Conservation (phyloP, 1,284 basidiomycete species). For the Irpex sp. region DNA sequence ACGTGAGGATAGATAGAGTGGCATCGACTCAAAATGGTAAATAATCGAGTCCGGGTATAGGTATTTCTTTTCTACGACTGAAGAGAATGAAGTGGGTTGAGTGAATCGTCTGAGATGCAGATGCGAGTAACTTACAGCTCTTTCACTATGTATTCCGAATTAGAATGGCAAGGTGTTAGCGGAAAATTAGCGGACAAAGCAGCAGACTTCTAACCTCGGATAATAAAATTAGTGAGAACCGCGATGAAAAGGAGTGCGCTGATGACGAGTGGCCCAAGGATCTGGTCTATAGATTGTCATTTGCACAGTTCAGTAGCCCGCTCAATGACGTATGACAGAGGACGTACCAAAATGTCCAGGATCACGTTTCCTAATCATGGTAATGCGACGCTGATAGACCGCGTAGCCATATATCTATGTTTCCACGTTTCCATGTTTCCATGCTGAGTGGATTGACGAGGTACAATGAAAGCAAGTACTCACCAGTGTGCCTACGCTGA, state of each 20-base stretch:
- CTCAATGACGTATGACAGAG: neutral
- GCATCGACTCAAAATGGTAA: too few species aligned
- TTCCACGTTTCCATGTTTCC: neutral
- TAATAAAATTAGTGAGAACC: slow-evolving; percentile 82
- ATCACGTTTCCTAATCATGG: slow-evolving; percentile 87
- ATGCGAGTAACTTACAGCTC: slow-evolving; percentile 32
- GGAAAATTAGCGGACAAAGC: neutral
- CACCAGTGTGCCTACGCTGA: slow-evolving; percentile 69
- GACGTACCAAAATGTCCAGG: slow-evolving; percentile 86
- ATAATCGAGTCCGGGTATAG: slow-evolving; percentile 26
- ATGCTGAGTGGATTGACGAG: slow-evolving; percentile 3
- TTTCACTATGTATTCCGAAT: slow-evolving; percentile 33
- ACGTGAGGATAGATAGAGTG: too few species aligned
- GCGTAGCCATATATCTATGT: slow-evolving; percentile 79
- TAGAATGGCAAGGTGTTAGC: too few species aligned
- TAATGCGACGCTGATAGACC: slow-evolving; percentile 87
- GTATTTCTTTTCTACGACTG: slow-evolving; percentile 31
- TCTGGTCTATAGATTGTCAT: slow-evolving; percentile 52
- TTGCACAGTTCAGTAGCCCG: slow-evolving; percentile 3
- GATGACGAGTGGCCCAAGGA: slow-evolving; percentile 78
- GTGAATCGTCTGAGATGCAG: neutral
- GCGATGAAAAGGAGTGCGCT: slow-evolving; percentile 81
- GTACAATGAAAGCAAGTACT: slow-evolving; percentile 11
- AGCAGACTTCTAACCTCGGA: slow-evolving; percentile 56
- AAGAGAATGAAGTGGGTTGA: neutral